A percentile compares a stretch with the other conserved stretches of the same genome.
phyloP scores from a whole-genome alignment of 2,329 filamentous ascomycete genomes.

The Aspergillus phoenicis region DNA sequence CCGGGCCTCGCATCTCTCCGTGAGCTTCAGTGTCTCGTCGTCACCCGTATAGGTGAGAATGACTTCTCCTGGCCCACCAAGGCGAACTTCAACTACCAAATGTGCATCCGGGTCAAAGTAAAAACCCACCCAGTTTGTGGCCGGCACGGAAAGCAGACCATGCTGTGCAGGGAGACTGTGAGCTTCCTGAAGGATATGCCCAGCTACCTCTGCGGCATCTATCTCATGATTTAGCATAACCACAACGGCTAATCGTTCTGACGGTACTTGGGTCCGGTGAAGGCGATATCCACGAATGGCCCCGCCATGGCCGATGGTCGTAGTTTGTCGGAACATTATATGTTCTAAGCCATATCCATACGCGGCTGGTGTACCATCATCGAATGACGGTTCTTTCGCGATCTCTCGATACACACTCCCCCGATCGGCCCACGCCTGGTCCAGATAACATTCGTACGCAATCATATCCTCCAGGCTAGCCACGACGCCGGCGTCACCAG shows the following conservation, averaged over 20 bases:
- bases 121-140: conserved; percentile 35
- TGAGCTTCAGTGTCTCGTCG: conserved; percentile 17
- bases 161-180: conserved; percentile 26
- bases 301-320: conserved; percentile 44
- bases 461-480: conserved; percentile 52
- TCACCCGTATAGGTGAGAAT: conserved; percentile 29
- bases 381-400: conserved; percentile 32
- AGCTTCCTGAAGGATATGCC: conserved; percentile 32
- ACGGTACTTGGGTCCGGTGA: conserved; percentile 38
- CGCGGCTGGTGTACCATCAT: conserved; percentile 37
- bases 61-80: conserved; percentile 31
- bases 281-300: conserved; percentile 48
- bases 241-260: conserved; percentile 42
- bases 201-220: conserved; percentile 28
- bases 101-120: conserved; percentile 45
- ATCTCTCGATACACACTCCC: conserved; percentile 40
- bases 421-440: conserved; percentile 33
- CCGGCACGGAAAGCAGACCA: conserved; percentile 13
- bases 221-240: conserved; percentile 47
- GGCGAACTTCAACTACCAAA: conserved; percentile 33
- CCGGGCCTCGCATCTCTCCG: background rate
- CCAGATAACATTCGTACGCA: conserved; percentile 48
- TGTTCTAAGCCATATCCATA: conserved; percentile 45
- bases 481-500: conserved; percentile 50
- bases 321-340: conserved; percentile 27